Evolutionary conservation across 2,329 filamentous ascomycete species (phyloP), one percentile per base, ranked within the genome.

Genomic region (Scleromitrula shiraiana): DNA sequence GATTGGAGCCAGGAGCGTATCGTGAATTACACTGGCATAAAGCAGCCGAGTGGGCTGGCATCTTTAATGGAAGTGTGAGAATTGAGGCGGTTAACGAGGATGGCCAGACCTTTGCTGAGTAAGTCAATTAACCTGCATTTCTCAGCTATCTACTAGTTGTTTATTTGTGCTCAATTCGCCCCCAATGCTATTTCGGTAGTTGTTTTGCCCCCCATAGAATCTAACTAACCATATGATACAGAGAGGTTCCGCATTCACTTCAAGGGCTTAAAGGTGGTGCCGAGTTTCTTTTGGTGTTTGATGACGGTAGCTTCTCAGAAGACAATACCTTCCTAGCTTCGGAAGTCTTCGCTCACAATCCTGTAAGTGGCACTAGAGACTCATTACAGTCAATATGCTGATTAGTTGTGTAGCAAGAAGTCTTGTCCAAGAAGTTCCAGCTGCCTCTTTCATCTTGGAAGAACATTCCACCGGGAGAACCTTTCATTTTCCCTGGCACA

Each of bases 1-100:
- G 84, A 9, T 76, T 89, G 2, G 83, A 82, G 32, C 68, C 78
- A 53, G 83, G 83, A 29, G 84, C 82, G 26, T 86, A 86, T 56
- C 81, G 85, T 23, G 85, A 89, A 63, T 71, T 89, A 7, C 85
- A 89, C 62, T 89, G 85, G 85, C 85, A 89, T 70, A 86, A 85
- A 57, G 82, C 87, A 63, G 83, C 82, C 30, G 85, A 89, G 61
- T 88, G 85, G 84, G 82, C 82, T 0, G 88, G 84, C 53, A 80
- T 88, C 2, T 74, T 88, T 0, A 77, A 83, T 49, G 85, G 85
- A 42, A 73, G 75, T 50, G 82, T 85, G 17, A 78, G 85, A 45
- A 76, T 89, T 42, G 87, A 83, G 0, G 84, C 80, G 1, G 73
- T 89, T 15, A 83, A 88, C 65, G 78, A 82, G 35, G 82, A 90